Evolutionary conservation across 179 eudicot species (phyloP), one percentile per base, ranked within the genome.

Genomic region (Beta macrorhiza): DNA sequence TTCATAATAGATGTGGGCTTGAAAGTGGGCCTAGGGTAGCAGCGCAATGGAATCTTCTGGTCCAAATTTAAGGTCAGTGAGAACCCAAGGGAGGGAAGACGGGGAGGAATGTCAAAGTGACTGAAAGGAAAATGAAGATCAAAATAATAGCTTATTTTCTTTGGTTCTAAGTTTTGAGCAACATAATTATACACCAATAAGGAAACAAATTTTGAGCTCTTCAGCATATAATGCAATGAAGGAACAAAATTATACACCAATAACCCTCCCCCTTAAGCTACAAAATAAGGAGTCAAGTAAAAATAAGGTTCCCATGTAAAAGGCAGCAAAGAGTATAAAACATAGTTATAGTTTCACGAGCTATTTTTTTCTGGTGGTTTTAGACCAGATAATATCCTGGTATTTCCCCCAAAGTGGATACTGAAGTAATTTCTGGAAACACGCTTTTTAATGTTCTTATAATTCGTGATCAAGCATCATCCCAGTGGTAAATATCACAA

Each of bases 331-430:
- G 22, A 67, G 67, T 56, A 15, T 67, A 6, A 4, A 19, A 51
- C 76, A 58, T 17, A 75, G 55, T 25, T 51, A 65, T 52, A 75
- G 51, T 25, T 51, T 71, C 81, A 76, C 55, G 56, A 67, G 37
- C 29, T 74, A 32, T 55, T 51, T 19, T 49, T 74, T 64, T 70
- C 71, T 32, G 77, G 42, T 49, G 45, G 51, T 77, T 70, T 32
- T 16, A 52, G 58, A 17, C 42, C 42, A 55, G 56, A 58, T 29
- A 63, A 81, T 58, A 76, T 15, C 74, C 83, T 78, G 32, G 47
- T 25, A 55, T 5, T 32, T 15, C 49, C 37, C 37, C 49, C 29
- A 57, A 12, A 37, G 74, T 32, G 25, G 10, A 74, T 52, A 67
- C 53, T 65, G 22, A 65, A 65, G 44, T 32, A 74, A 63, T 20